These are phyloP conservation scores for Pestalotiopsis sp. DNA, from an alignment of 2,329 filamentous ascomycete species.

Conservation along the genomic window DNA sequence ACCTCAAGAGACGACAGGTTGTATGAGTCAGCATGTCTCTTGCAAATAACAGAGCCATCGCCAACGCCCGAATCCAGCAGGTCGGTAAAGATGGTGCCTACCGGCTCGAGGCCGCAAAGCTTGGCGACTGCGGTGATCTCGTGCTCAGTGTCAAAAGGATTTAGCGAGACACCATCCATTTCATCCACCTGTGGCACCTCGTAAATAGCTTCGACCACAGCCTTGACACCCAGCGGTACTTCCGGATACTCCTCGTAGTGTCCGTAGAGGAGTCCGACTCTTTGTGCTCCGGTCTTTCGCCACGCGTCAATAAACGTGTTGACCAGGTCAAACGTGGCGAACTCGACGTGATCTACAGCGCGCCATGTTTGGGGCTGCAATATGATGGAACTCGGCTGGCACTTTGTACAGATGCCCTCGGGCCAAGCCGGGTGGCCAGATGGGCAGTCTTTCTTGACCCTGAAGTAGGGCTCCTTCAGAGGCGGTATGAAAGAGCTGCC, in stretches of 20 bases:
- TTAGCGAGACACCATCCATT: conserved; percentile 81
- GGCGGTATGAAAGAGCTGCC: conserved; percentile 96
- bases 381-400: conserved; percentile 95
- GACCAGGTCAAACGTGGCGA: conserved; percentile 80
- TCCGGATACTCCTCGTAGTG: conserved; percentile 88
- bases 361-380: conserved; percentile 91
- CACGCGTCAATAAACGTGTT: conserved; percentile 91
- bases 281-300: conserved; percentile 81
- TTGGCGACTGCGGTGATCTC: conserved; percentile 80
- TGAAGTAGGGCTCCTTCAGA: conserved; percentile 87
- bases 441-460: conserved; percentile 86
- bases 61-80: conserved; percentile 78
- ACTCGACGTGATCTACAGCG: conserved; percentile 98
- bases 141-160: conserved; percentile 82
- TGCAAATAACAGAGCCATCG: conserved; percentile 89
- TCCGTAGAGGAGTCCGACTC: conserved; percentile 89
- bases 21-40: conserved; percentile 93
- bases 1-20: conserved; percentile 92
- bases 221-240: conserved; percentile 92
- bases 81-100: conserved; percentile 95
- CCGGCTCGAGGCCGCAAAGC: conserved; percentile 81
- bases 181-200: conserved; percentile 92
- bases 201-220: conserved; percentile 95
- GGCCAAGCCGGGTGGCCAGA: conserved; percentile 93
- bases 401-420: conserved; percentile 96